These are phyloP conservation scores for Luvunga scandens DNA, from an alignment of 345 rosid species.

Conservation along the genomic window DNA sequence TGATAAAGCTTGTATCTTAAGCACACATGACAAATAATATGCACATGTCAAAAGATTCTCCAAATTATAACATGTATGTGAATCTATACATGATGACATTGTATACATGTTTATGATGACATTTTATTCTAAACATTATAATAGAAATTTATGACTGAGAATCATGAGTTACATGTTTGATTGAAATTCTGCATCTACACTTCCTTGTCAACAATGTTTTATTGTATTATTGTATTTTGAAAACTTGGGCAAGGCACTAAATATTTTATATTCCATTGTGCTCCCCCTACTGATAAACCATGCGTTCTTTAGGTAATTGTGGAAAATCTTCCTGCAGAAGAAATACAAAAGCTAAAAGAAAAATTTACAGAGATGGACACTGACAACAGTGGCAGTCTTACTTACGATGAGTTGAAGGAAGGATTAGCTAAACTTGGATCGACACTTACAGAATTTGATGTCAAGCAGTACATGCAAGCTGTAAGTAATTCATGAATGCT, in stretches of 20 bases:
- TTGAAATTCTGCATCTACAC: not conserved
- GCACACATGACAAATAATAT: not conserved
- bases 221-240: not conserved
- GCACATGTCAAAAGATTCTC: not conserved
- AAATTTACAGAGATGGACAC: too few relatives aligned
- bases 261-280: not conserved
- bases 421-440: constrained; percentile 79
- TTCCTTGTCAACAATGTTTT: not conserved
- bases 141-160: not conserved
- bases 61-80: not conserved
- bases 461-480: constrained; percentile 83
- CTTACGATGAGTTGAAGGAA: constrained; percentile 17
- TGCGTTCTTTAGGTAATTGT: constrained; percentile 43
- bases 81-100: not conserved
- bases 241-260: not conserved
- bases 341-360: too few relatives aligned
- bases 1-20: not conserved
- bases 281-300: not conserved
- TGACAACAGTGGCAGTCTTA: too few relatives aligned
- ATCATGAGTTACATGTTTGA: not conserved
- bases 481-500: constrained; percentile 34
- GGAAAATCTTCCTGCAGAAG: too few relatives aligned
- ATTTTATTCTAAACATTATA: too few relatives aligned
- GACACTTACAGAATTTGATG: constrained; percentile 71
- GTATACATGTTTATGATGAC: too few relatives aligned